These are phyloP conservation scores for Lecanicillium sp. DNA, from an alignment of 2,329 filamentous ascomycete genomes.

Conservation along the genomic window DNA sequence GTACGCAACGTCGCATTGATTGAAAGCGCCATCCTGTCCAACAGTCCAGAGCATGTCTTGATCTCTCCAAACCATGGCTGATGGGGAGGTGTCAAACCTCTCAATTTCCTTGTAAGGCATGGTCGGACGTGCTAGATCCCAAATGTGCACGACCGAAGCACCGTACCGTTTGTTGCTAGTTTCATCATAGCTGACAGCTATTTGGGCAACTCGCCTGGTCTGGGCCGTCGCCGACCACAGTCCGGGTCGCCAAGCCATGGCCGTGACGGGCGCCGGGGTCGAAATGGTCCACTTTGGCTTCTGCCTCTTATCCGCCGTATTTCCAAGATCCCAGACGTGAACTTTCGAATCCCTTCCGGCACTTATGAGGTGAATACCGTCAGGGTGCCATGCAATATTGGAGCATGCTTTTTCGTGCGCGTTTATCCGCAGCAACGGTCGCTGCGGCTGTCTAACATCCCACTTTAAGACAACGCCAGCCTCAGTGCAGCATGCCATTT, in stretches of 20 bases:
- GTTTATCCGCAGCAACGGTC: slow-evolving; percentile 50
- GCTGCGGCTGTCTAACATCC: slow-evolving; percentile 49
- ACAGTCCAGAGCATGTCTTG: slow-evolving; percentile 61
- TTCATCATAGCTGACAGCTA: slow-evolving; percentile 56
- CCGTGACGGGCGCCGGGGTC: slow-evolving; percentile 51
- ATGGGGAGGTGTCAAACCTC: slow-evolving; percentile 49
- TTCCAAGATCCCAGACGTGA: slow-evolving; percentile 58
- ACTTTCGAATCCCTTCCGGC: slow-evolving; percentile 54
- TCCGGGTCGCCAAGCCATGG: slow-evolving; percentile 55
- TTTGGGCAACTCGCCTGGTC: slow-evolving; percentile 51
- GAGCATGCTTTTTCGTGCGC: slow-evolving; percentile 54
- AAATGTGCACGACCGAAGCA: slow-evolving; percentile 54
- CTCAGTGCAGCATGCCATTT: slow-evolving; percentile 58
- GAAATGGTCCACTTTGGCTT: slow-evolving; percentile 56
- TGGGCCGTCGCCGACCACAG: slow-evolving; percentile 58
- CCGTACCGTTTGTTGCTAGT: slow-evolving; percentile 45
- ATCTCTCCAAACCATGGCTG: slow-evolving; percentile 54
- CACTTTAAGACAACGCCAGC: slow-evolving; percentile 55
- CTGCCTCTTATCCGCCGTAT: slow-evolving; percentile 53
- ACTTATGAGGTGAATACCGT: slow-evolving; percentile 58
- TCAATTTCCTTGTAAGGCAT: slow-evolving; percentile 62
- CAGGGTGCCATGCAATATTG: slow-evolving; percentile 59
- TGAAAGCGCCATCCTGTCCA: slow-evolving; percentile 53
- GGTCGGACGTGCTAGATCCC: slow-evolving; percentile 60
- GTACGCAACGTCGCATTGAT: slow-evolving; percentile 58